Conservation (phyloP, 192 early-diverging fungal species). For the Coemansia sp. region DNA sequence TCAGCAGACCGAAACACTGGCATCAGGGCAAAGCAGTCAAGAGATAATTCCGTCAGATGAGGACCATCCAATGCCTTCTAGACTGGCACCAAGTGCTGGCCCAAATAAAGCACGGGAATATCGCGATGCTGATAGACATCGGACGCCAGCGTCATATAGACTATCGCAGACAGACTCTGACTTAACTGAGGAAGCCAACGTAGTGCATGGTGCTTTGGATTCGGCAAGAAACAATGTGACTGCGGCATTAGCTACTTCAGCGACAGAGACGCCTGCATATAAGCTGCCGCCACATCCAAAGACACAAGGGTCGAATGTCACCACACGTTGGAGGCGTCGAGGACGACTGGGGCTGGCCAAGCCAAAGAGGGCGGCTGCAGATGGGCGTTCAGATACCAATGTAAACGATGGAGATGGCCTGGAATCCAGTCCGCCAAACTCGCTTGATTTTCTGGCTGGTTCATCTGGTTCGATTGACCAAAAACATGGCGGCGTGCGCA, state of each 20-base stretch:
- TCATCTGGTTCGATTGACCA: constrained; percentile 19
- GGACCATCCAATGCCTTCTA: background rate
- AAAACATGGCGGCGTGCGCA: constrained; percentile 6
- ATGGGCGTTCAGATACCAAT: constrained; percentile 18
- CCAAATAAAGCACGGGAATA: background rate
- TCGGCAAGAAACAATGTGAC: background rate
- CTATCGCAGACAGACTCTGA: constrained; percentile 13
- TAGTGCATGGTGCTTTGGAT: background rate
- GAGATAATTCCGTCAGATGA: background rate
- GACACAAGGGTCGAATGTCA: constrained; percentile 40
- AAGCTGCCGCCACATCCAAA: constrained; percentile 34
- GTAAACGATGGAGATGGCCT: constrained; percentile 5
- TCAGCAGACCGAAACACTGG: background rate
- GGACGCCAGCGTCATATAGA: constrained; percentile 17
- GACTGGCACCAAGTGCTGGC: background rate
- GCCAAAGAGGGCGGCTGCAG: constrained; percentile 29
- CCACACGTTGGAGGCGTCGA: constrained; percentile 40
- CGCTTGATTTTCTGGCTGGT: constrained; percentile 25
- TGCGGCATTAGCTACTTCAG: background rate
- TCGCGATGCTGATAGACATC: constrained; percentile 4
- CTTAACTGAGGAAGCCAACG: background rate
- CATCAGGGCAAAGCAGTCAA: constrained; percentile 2
- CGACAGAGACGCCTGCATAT: constrained; percentile 40
- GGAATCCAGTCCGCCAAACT: constrained; percentile 15
- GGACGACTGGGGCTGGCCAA: constrained; percentile 50